Base-by-base conservation (phyloP, 208 protist species). In the Polymyxa betae region DNA sequence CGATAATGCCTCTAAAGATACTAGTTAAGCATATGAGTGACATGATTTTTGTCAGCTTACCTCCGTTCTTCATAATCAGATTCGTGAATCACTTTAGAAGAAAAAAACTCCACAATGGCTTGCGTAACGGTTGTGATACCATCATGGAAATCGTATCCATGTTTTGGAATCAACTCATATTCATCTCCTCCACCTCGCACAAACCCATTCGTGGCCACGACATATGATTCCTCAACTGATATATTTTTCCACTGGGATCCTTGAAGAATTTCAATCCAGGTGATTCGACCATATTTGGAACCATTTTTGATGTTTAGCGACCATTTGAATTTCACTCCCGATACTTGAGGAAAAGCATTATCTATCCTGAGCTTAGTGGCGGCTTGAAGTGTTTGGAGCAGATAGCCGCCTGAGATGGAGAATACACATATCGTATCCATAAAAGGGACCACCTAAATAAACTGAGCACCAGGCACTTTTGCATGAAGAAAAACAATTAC, bases 111-210 rank as follows among this genome's bases (percentile, higher is more conserved):
- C n/a, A n/a, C n/a, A n/a, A n/a, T n/a, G n/a, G n/a, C n/a, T n/a
- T n/a, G n/a, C n/a, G n/a, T n/a, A n/a, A n/a, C 72, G 16, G 72
- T 40, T 20, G 5, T n/a, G 72, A 82, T 5, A n/a, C 35, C 35
- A 20, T 82, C 72, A n/a, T 45, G n/a, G 72, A 82, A 82, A 43
- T 82, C 72, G 72, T 40, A 82, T 5, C 72, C 72, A n/a, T 82
- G 5, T 35, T 45, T n/a, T 35, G 5, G 5, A n/a, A 82, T 5
- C n/a, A 82, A 82, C n/a, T 35, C 16, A n/a, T 40, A 82, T 43
- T 82, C 72, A n/a, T 82, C 72, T 5, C 72, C 72, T 35, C 72
- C 72, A 12, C 16, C 12, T 5, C 72, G n/a, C 5, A 82, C 40
- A 35, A 45, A 82, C 16, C 35, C 16, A 35, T 35, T 82, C 16